phyloP scores from a whole-genome alignment of 1,139 yeast species.

The Geotrichum fermentans region DNA sequence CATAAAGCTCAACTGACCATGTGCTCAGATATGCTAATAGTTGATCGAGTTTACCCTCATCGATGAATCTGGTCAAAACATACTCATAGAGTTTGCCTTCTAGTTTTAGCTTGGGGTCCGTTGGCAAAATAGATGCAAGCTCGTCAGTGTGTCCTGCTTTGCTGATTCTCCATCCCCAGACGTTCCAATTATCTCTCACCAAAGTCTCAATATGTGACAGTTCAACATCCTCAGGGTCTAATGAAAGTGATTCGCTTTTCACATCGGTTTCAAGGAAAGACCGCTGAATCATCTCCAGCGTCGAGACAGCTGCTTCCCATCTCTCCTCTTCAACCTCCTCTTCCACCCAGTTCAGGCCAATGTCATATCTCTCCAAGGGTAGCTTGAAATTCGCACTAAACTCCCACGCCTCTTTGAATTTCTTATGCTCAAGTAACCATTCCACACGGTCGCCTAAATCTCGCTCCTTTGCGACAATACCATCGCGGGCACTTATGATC shows the following conservation, averaged over 20 bases:
- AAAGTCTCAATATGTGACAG: not conserved
- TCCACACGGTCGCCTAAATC: conserved; percentile 61
- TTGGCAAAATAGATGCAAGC: conserved; percentile 54
- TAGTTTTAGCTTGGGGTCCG: conserved; percentile 38
- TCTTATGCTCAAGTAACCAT: conserved; percentile 60
- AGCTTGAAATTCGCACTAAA: conserved; percentile 56
- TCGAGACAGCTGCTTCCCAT: conserved; percentile 55
- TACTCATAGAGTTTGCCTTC: conserved; percentile 46
- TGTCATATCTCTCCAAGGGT: conserved; percentile 48
- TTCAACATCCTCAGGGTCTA: conserved; percentile 1
- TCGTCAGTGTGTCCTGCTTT: conserved; percentile 45
- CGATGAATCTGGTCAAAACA: conserved; percentile 50
- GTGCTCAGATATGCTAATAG: conserved; percentile 38
- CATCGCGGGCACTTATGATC: conserved; percentile 76
- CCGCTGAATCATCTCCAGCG: conserved; percentile 44
- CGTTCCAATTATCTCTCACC: conserved; percentile 52
- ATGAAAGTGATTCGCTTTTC: not conserved
- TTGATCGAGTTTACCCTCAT: conserved; percentile 36
- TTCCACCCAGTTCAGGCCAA: conserved; percentile 63
- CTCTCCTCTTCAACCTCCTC: conserved; percentile 44
- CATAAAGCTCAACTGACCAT: conserved; percentile 62
- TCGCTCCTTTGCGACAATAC: conserved; percentile 66
- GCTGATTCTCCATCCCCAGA: conserved; percentile 55
- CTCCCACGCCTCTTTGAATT: conserved; percentile 68
- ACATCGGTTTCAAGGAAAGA: conserved; percentile 27